phyloP scores from a whole-genome alignment of 148 eudicot species.

The Amaranthus palmeri region DNA sequence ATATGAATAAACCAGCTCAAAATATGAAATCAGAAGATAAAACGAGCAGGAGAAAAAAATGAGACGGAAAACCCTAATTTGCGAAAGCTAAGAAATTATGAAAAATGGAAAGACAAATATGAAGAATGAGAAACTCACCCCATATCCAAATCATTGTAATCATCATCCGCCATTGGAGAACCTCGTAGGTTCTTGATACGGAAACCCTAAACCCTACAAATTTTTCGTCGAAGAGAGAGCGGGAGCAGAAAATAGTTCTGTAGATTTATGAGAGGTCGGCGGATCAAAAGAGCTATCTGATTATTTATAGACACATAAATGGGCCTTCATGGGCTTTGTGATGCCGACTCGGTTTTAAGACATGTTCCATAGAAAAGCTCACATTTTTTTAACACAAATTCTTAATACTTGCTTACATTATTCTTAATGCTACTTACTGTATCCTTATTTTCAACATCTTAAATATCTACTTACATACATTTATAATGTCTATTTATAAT shows the following conservation, averaged over 20 bases:
- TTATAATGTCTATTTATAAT: no score
- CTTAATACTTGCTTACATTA: no score
- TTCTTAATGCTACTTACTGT: no score
- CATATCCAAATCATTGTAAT: slow-evolving; percentile 34
- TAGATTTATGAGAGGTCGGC: not conserved
- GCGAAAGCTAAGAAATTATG: not conserved
- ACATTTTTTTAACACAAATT: no score
- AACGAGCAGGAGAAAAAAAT: no score
- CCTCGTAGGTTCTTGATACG: not conserved
- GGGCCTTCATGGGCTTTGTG: not conserved
- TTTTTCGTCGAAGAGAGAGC: not conserved
- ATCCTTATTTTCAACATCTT: no score
- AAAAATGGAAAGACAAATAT: not conserved
- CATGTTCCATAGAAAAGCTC: no score
- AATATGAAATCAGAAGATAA: no score
- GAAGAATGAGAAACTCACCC: slow-evolving; percentile 15
- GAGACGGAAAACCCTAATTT: slow-evolving; percentile 8
- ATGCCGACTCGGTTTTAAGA: no score
- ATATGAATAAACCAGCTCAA: not conserved
- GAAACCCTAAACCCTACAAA: slow-evolving; percentile 10
- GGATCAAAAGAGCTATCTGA: not conserved
- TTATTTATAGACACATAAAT: not conserved
- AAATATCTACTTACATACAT: no score
- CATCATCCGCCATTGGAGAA: slow-evolving; percentile 40
- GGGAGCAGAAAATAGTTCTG: not conserved